Evolutionary conservation across 352 stramenopile genomes (phyloP).

Genomic region (Globisporangium acanthophoron): DNA sequence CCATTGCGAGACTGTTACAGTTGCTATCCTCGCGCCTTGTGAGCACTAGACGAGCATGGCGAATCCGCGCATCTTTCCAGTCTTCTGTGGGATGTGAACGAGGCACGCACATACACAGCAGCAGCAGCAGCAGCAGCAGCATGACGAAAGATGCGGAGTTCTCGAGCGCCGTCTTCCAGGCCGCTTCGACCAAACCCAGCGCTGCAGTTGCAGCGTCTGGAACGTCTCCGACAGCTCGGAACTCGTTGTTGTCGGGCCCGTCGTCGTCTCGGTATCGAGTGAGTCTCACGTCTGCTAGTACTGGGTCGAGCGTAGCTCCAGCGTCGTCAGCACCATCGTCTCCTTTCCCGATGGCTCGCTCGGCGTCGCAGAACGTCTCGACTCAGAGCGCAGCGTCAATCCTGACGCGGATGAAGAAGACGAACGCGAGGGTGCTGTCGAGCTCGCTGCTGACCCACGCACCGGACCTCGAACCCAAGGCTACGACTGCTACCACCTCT

Average conservation of each 20-base stretch:
- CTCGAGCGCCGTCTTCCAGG: background rate
- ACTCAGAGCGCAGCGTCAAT: conserved; percentile 15
- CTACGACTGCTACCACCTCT: background rate
- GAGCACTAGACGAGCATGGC: background rate
- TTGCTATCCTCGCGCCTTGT: too few species aligned
- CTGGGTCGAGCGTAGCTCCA: background rate
- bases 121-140: background rate
- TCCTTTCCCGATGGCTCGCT: background rate
- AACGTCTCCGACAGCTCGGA: background rate
- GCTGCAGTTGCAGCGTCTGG: background rate
- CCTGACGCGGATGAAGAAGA: conserved; percentile 26
- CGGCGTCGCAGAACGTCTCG: conserved; percentile 10
- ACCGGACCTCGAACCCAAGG: background rate
- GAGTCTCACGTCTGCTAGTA: background rate
- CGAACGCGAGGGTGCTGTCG: conserved; percentile 1
- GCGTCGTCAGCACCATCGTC: background rate
- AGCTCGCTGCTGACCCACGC: background rate
- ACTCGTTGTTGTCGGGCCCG: background rate
- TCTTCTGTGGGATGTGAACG: background rate
- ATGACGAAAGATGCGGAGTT: conserved; percentile 13
- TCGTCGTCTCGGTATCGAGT: conserved; percentile 1
- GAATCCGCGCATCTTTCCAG: background rate
- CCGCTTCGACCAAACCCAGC: background rate
- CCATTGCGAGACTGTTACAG: too few species aligned
- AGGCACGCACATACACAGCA: background rate